A percentile compares a stretch with the other conserved stretches of the same genome.
Conservation (phyloP, 129 eudicot genomes). For the Kitagawia praeruptora region DNA sequence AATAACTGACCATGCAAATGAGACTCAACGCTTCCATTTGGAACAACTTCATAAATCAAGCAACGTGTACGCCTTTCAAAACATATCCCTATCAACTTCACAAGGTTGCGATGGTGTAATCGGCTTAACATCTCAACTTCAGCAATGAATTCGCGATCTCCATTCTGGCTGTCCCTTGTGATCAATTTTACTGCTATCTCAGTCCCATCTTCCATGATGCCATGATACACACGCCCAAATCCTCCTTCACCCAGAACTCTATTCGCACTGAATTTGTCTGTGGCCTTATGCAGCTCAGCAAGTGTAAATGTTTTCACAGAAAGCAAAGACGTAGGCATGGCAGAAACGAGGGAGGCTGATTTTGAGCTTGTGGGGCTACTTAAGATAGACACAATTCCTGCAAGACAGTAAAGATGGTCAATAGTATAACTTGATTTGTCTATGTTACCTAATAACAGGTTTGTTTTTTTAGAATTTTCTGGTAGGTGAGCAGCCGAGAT, state of each 20-base stretch:
- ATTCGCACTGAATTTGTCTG: conserved; percentile 63
- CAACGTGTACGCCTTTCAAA: conserved; percentile 89
- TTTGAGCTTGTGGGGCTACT: conserved; percentile 73
- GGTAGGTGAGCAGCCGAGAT: background rate
- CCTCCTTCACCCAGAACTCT: conserved; percentile 98
- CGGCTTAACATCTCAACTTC: conserved; percentile 98
- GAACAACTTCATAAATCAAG: conserved; percentile 89
- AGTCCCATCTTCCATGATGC: conserved; percentile 57
- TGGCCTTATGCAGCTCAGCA: conserved; percentile 76
- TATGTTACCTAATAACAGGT: background rate
- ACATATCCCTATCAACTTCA: conserved; percentile 89
- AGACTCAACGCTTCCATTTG: conserved; percentile 90
- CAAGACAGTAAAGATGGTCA: conserved; percentile 9
- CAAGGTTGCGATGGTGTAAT: conserved; percentile 92
- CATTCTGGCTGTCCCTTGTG: conserved; percentile 77
- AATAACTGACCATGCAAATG: conserved; percentile 78
- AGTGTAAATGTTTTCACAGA: conserved; percentile 87
- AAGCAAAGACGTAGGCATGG: conserved; percentile 75
- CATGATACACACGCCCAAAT: conserved; percentile 93
- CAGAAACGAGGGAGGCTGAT: conserved; percentile 56
- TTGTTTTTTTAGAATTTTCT: background rate
- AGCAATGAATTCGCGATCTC: conserved; percentile 87
- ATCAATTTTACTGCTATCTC: conserved; percentile 91
- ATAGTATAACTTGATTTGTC: background rate
- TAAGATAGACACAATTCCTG: conserved; percentile 69